Conservation (phyloP, 164 flowering plant genomes). For the Brasenia schreberi region DNA sequence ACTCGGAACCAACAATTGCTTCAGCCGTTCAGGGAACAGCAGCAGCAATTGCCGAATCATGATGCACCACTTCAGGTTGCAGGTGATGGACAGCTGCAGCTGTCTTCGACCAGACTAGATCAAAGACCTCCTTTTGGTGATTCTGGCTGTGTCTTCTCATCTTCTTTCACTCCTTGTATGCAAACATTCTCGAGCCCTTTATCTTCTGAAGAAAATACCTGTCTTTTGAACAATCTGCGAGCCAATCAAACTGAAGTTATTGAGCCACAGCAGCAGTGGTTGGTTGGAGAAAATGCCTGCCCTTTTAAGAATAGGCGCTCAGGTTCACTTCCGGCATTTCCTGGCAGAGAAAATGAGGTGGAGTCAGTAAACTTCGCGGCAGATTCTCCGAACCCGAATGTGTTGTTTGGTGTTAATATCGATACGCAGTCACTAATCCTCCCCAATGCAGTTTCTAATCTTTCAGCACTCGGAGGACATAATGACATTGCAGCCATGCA, state of each 20-base stretch:
- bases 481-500: constrained; percentile 39
- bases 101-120: constrained; percentile 28
- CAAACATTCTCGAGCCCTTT: constrained; percentile 40
- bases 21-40: too few species aligned
- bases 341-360: constrained; percentile 15
- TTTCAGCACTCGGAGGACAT: constrained; percentile 23
- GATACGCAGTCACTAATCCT: constrained; percentile 46
- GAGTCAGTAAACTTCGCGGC: constrained; percentile 36
- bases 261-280: constrained; percentile 40
- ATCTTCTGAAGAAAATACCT: constrained; percentile 33
- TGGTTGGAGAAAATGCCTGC: constrained; percentile 34
- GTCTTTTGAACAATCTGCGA: constrained; percentile 26
- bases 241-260: constrained; percentile 27
- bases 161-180: constrained; percentile 23
- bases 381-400: constrained; percentile 36
- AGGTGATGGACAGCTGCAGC: constrained; percentile 38
- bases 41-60: constrained; percentile 22
- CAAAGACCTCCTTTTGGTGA: constrained; percentile 38
- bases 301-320: constrained; percentile 25
- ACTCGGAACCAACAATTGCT: too few species aligned
- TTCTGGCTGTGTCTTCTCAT: constrained; percentile 26
- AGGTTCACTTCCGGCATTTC: constrained; percentile 24
- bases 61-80: constrained; percentile 37
- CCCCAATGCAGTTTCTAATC: constrained; percentile 37
- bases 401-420: constrained; percentile 45